phyloP scores from a whole-genome alignment of 2,329 filamentous ascomycete genomes.

The Sporothrix brunneoviolacea region DNA sequence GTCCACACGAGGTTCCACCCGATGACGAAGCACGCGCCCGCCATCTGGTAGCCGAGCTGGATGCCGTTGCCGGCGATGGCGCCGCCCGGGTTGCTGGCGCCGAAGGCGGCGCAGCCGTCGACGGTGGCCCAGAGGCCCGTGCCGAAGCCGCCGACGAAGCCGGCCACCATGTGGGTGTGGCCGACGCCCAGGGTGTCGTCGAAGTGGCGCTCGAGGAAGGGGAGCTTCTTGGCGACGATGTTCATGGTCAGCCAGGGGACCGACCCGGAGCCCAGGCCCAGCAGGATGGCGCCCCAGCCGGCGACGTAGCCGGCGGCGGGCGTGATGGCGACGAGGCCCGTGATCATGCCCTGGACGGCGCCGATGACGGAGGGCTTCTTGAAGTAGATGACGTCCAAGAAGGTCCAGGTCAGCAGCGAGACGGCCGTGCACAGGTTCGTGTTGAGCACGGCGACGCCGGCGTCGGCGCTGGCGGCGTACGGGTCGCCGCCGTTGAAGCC shows the following conservation, averaged over 20 bases:
- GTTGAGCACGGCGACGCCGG: slow-evolving; percentile 44
- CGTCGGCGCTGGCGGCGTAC: slow-evolving; percentile 42
- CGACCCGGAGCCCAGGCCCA: slow-evolving; percentile 36
- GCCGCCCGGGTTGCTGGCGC: slow-evolving; percentile 36
- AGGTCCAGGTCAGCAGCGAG: slow-evolving; percentile 39
- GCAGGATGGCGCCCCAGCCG: slow-evolving; percentile 44
- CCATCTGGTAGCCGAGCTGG: slow-evolving; percentile 44
- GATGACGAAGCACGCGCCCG: slow-evolving; percentile 41
- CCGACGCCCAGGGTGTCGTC: slow-evolving; percentile 23
- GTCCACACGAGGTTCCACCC: slow-evolving; percentile 47
- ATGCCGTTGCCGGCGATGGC: slow-evolving; percentile 44
- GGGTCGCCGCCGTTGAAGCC: slow-evolving; percentile 48
- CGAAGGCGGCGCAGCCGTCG: slow-evolving; percentile 41
- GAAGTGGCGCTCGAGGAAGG: slow-evolving; percentile 19
- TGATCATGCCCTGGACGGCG: slow-evolving; percentile 45
- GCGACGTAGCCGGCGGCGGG: slow-evolving; percentile 44
- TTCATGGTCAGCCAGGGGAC: slow-evolving; percentile 46
- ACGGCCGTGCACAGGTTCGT: slow-evolving; percentile 44
- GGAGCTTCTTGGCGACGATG: slow-evolving; percentile 34
- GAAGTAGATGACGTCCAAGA: slow-evolving; percentile 39
- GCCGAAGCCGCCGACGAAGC: slow-evolving; percentile 38
- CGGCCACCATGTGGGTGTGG: slow-evolving; percentile 40
- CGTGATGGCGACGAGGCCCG: slow-evolving; percentile 45
- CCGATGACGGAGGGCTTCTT: slow-evolving; percentile 44
- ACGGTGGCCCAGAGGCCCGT: slow-evolving; percentile 40